Conservation (phyloP, 176 grass and related monocot species). For the Oryza meyeriana region DNA sequence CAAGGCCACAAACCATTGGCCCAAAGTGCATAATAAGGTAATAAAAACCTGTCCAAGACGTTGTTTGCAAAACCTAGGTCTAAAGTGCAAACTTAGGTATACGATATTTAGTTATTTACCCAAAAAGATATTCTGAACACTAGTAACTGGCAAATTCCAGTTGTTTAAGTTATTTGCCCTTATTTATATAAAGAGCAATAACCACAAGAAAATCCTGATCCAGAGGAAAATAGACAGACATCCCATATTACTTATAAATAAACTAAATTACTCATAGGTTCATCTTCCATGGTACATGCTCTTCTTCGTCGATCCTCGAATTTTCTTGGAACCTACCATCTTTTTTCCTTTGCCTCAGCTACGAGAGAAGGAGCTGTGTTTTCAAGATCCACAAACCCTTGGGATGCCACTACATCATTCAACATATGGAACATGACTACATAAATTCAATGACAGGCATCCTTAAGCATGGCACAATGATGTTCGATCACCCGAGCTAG, state of each 20-base stretch:
- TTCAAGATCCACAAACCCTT: constrained; percentile 15
- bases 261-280: background rate
- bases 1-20: too few relatives aligned
- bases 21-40: too few relatives aligned
- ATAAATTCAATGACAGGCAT: background rate
- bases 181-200: too few relatives aligned
- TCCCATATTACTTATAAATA: background rate
- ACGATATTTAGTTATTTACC: too few relatives aligned
- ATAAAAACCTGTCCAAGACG: too few relatives aligned
- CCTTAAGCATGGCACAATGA: background rate
- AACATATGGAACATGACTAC: too few relatives aligned
- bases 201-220: background rate
- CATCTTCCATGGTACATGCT: background rate
- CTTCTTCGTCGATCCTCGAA: too few relatives aligned
- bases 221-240: background rate
- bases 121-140: too few relatives aligned
- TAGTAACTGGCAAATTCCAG: too few relatives aligned
- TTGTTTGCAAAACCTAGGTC: too few relatives aligned
- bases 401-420: background rate
- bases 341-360: constrained; percentile 9
- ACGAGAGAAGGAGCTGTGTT: constrained; percentile 10
- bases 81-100: too few relatives aligned
- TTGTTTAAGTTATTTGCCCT: too few relatives aligned
- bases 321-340: background rate
- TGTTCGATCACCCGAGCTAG: constrained; percentile 26